Percentiles rank a stretch among this genome's conserved stretches.
These are phyloP conservation scores for Lipomyces starkeyi DNA, from an alignment of 805 yeast genomes.

Conservation along the genomic window DNA sequence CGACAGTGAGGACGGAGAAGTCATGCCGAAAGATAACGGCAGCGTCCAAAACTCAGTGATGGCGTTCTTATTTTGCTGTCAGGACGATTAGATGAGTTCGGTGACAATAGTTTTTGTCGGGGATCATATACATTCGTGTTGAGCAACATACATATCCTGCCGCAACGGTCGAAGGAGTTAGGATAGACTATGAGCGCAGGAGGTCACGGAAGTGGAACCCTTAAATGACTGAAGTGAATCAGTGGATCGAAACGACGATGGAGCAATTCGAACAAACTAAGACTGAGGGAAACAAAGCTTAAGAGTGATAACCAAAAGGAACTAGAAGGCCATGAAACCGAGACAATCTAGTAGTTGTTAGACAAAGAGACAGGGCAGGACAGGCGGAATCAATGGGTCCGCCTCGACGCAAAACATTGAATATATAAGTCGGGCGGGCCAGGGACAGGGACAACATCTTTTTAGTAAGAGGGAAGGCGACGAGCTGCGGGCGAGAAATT, in stretches of 20 bases:
- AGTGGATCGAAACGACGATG: too few species aligned
- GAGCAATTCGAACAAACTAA: neutral
- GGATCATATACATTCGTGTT: neutral
- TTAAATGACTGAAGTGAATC: too few species aligned
- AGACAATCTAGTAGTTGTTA: neutral
- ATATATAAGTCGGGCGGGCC: neutral
- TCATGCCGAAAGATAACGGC: constrained; percentile 10
- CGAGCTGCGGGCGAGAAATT: neutral
- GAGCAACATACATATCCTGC: constrained; percentile 6
- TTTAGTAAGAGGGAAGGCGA: neutral
- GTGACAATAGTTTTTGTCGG: neutral
- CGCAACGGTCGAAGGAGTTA: neutral
- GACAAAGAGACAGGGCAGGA: neutral
- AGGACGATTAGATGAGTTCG: neutral
- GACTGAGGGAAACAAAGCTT: neutral
- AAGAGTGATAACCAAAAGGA: too few species aligned
- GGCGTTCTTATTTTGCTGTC: neutral
- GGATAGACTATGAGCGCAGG: too few species aligned
- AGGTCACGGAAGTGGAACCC: too few species aligned
- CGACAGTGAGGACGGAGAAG: constrained; percentile 20
- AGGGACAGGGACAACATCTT: neutral
- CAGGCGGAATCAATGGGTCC: neutral
- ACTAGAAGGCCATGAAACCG: neutral
- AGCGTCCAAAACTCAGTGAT: constrained; percentile 5
- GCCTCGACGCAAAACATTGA: neutral